Conservation (phyloP, 108 stramenopile species). For the Nitzschia palea region DNA sequence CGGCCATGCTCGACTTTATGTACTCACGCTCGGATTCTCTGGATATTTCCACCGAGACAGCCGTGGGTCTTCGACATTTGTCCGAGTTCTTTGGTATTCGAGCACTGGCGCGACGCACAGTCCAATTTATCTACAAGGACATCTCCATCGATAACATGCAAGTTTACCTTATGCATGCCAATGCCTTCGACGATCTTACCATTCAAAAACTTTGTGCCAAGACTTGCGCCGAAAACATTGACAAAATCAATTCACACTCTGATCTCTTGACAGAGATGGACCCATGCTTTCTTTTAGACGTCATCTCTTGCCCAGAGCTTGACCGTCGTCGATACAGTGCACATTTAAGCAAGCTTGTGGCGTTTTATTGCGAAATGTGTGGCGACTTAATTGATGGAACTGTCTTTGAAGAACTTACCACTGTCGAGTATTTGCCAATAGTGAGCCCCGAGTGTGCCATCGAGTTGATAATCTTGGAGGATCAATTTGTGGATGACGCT, state of each 20-base stretch:
- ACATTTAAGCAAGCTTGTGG: conserved; percentile 33
- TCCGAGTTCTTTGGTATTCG: conserved; percentile 41
- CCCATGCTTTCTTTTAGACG: conserved; percentile 36
- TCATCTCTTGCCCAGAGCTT: conserved; percentile 23
- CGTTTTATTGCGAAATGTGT: conserved; percentile 26
- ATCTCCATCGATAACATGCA: conserved; percentile 34
- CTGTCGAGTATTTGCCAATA: conserved; percentile 20
- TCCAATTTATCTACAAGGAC: conserved; percentile 32
- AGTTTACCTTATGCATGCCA: conserved; percentile 24
- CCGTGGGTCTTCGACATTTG: conserved; percentile 33
- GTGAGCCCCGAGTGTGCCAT: conserved; percentile 29
- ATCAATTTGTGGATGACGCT: conserved; percentile 7
- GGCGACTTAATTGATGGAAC: conserved; percentile 19
- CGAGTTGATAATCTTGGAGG: conserved; percentile 24
- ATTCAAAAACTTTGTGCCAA: conserved; percentile 25
- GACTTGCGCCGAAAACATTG: conserved; percentile 26
- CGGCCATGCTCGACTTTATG: conserved; percentile 42
- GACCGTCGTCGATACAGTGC: conserved; percentile 13
- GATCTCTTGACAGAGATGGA: conserved; percentile 36
- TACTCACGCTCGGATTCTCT: conserved; percentile 21
- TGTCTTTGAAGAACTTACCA: conserved; percentile 32
- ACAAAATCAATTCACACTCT: conserved; percentile 17
- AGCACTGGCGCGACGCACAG: conserved; percentile 17
- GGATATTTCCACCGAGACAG: conserved; percentile 21
- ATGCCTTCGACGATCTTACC: conserved; percentile 25